Evolutionary conservation across 495 filamentous ascomycete genomes (phyloP).

Genomic region (Penicillium roqueforti): DNA sequence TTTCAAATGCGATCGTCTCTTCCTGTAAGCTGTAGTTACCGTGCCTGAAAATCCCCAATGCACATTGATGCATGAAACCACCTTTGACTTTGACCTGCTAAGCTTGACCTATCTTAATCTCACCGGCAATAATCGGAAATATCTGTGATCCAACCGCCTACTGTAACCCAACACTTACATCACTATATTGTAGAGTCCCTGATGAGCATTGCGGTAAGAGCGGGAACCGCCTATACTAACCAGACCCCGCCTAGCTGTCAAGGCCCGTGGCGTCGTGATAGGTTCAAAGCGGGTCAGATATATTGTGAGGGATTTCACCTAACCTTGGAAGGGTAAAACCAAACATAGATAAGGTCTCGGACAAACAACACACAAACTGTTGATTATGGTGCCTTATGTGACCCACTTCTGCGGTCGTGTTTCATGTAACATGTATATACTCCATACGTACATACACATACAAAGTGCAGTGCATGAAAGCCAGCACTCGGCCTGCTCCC

Average conservation of each 20-base stretch:
- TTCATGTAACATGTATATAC: not conserved
- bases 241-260: constrained; percentile 1
- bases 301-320: not conserved
- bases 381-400: not conserved
- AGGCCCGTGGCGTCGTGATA: constrained; percentile 8
- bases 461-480: too few species aligned
- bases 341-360: constrained; percentile 2
- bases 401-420: not conserved
- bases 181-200: not conserved
- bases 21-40: not conserved
- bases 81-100: not conserved
- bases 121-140: constrained; percentile 6
- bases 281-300: not conserved
- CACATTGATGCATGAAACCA: not conserved
- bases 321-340: not conserved
- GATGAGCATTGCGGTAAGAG: constrained; percentile 11
- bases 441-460: too few species aligned
- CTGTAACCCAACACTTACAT: not conserved
- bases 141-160: constrained; percentile 7
- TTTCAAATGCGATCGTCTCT: not conserved
- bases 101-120: not conserved
- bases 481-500: constrained; percentile 1
- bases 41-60: not conserved
- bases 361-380: not conserved
- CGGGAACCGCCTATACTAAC: constrained; percentile 5